Conservation (phyloP, 352 stramenopile genomes). For the Globisporangium iwayamae region DNA sequence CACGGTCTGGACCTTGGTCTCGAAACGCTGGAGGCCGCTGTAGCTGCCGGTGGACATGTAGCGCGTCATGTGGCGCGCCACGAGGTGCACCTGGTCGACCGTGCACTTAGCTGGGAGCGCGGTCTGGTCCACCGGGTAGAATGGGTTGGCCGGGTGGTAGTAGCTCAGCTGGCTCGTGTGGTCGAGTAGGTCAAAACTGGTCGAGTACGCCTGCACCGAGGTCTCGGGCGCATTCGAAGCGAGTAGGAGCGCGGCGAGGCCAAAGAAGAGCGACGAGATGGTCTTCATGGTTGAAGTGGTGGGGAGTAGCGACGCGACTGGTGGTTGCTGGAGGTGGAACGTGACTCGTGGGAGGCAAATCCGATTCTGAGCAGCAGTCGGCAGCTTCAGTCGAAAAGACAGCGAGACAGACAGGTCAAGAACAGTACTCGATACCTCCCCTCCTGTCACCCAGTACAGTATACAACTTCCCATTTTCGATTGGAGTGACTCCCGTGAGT, state of each 20-base stretch:
- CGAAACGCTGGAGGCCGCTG: conserved; percentile 32
- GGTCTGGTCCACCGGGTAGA: conserved; percentile 33
- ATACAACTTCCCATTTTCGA: too few species aligned
- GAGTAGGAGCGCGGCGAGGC: conserved; percentile 15
- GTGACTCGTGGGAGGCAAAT: background rate
- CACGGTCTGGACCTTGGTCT: conserved; percentile 25
- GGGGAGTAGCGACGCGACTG: background rate
- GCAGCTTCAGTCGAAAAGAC: too few species aligned
- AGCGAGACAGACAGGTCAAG: too few species aligned
- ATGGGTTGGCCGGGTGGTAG: conserved; percentile 45
- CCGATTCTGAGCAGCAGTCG: background rate
- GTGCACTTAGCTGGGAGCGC: conserved; percentile 34
- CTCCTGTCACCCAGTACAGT: too few species aligned
- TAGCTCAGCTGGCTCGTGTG: conserved; percentile 60
- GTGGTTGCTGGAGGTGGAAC: background rate
- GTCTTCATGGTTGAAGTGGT: conserved; percentile 30
- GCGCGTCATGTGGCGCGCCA: conserved; percentile 49
- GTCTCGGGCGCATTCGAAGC: background rate
- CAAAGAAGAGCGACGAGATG: conserved; percentile 19
- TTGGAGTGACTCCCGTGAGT: too few species aligned
- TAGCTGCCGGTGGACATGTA: conserved; percentile 53
- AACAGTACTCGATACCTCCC: too few species aligned
- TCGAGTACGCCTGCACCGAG: conserved; percentile 25
- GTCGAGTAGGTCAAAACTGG: conserved; percentile 49
- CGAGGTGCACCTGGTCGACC: conserved; percentile 50